A percentile compares a stretch with the other conserved stretches of the same genome.
phyloP scores from a whole-genome alignment of 192 early-diverging fungal genomes.

The Rhizoclosmatium sp. region DNA sequence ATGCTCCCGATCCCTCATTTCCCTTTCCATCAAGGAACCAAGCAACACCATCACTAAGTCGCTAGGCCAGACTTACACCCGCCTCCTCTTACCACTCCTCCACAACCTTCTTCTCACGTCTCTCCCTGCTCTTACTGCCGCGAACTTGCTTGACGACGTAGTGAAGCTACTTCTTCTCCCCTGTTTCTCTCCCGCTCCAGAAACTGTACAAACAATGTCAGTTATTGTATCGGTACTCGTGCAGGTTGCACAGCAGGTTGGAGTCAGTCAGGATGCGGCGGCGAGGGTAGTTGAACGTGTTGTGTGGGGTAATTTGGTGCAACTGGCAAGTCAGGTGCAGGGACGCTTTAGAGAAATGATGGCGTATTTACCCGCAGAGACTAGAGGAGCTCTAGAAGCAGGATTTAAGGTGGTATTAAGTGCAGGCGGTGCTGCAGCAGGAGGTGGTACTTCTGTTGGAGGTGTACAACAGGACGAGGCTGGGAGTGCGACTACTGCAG shows the following conservation, averaged over 20 bases:
- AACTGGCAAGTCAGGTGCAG: slow-evolving; percentile 38
- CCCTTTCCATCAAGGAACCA: slow-evolving; percentile 16
- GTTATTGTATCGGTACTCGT: slow-evolving; percentile 38
- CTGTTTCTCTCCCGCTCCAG: not conserved
- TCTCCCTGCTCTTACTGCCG: not conserved
- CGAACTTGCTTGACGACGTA: slow-evolving; percentile 20
- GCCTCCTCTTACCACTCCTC: slow-evolving; percentile 11
- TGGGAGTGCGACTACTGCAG: not conserved
- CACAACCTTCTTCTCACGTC: not conserved
- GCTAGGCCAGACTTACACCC: not conserved
- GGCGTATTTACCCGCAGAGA: slow-evolving; percentile 16
- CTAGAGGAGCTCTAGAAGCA: slow-evolving; percentile 32
- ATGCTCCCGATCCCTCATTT: slow-evolving; percentile 30
- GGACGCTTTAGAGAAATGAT: slow-evolving; percentile 38
- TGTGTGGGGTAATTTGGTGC: slow-evolving; percentile 30
- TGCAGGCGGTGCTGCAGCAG: not conserved
- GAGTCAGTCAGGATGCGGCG: not conserved
- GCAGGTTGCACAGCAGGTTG: not conserved
- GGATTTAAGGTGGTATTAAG: slow-evolving; percentile 41
- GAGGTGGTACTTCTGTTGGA: not conserved
- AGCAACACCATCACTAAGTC: not conserved
- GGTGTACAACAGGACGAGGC: not conserved
- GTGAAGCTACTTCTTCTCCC: slow-evolving; percentile 25
- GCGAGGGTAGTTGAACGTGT: slow-evolving; percentile 6
- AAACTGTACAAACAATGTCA: slow-evolving; percentile 4